Evolutionary conservation across 257 asterid genomes (phyloP), one percentile per base, ranked within the genome.

Genomic region (Scutellaria minor): DNA sequence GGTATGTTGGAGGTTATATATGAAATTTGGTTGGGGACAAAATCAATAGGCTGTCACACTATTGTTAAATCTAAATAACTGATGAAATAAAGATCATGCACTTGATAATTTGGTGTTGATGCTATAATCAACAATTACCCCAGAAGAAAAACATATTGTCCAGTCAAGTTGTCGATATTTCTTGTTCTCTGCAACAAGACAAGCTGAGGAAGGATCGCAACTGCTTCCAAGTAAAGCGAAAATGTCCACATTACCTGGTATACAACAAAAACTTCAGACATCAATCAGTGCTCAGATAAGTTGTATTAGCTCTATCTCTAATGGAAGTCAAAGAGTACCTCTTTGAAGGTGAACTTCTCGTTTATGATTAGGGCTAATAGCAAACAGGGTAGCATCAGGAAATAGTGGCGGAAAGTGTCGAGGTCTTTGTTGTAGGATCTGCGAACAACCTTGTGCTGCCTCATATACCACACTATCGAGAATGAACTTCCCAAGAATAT

Each of bases 401-500:
- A 81, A 72, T 79, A 70, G 80, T 91, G 97, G 77, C 96, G 96
- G 72, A 91, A 89, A 39, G 96, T 89, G 75, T 91, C 97, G 73
- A 89, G 96, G 42, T 91, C 97, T 77, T 77, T 91, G 79, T 91
- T 95, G 56, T 91, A 91, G 71, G 97, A 89, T 75, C 97, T 88
- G 44, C 95, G 88, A 5, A 91, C 97, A 48, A 89, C 74, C 86
- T 89, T 91, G 86, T 91, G 97, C 72, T 65, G 89, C 82, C 93
- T 89, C 44, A 91, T 89, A 78, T 91, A 91, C 97, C 96, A 92
- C 59, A 92, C 96, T 52, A 92, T 89, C 6, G 96, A 89, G 84
- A 89, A 89, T 67, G 96, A 89, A 80, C 96, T 92, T 62, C 89
- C 96, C 82, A 89, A 67, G 82, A 92, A 92, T 68, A 92, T 85